These are phyloP conservation scores for Curvularia sp. DNA, from an alignment of 2,329 filamentous ascomycete species.

Conservation along the genomic window DNA sequence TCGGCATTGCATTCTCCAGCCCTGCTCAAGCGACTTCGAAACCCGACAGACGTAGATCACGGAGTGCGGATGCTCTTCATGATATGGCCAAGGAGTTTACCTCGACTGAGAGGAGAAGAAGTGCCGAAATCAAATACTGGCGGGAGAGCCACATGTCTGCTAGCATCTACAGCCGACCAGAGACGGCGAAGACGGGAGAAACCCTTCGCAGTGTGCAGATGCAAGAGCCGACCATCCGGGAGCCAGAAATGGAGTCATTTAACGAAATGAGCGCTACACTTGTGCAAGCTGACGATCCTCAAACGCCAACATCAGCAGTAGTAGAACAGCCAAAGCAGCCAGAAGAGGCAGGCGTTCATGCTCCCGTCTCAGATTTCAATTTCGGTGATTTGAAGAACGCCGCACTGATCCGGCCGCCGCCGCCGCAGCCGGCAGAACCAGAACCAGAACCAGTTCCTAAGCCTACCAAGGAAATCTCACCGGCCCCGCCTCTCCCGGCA, in stretches of 20 bases:
- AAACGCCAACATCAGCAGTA: slow-evolving; percentile 18
- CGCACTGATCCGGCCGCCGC: slow-evolving; percentile 20
- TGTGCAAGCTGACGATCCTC: slow-evolving; percentile 29
- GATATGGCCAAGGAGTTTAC: slow-evolving; percentile 39
- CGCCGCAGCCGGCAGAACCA: slow-evolving; percentile 22
- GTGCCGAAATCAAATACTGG: slow-evolving; percentile 49
- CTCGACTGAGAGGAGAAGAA: slow-evolving; percentile 39
- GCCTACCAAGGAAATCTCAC: slow-evolving; percentile 20
- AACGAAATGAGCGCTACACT: slow-evolving; percentile 37
- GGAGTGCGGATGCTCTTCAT: slow-evolving; percentile 49
- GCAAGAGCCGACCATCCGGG: slow-evolving; percentile 31
- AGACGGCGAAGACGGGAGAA: slow-evolving; percentile 44
- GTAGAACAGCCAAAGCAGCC: slow-evolving; percentile 6
- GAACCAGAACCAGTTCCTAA: slow-evolving; percentile 10
- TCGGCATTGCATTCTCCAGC: slow-evolving; percentile 49
- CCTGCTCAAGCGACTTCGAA: slow-evolving; percentile 31
- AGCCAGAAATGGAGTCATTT: slow-evolving; percentile 26
- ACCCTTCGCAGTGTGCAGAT: slow-evolving; percentile 38
- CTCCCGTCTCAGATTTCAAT: slow-evolving; percentile 47
- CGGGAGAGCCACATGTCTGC: slow-evolving; percentile 44
- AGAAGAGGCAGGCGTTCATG: slow-evolving; percentile 12
- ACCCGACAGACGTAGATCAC: slow-evolving; percentile 45
- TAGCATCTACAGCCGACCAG: slow-evolving; percentile 47
- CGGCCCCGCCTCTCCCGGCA: slow-evolving; percentile 16
- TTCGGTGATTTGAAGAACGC: slow-evolving; percentile 45